Conservation (phyloP, 495 filamentous ascomycete species). For the Annulohypoxylon moriforme region DNA sequence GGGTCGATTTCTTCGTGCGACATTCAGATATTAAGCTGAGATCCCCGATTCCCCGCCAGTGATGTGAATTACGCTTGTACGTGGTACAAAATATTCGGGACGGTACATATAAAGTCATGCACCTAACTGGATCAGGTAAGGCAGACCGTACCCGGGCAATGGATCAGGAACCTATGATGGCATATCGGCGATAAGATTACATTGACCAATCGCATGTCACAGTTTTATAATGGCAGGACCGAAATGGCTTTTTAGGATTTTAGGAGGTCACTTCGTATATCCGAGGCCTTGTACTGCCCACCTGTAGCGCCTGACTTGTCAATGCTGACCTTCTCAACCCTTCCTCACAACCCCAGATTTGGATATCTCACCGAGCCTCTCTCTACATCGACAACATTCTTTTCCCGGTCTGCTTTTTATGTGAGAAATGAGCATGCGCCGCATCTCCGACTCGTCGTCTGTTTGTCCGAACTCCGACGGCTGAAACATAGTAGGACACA, state of each 20-base stretch:
- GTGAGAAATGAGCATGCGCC: background rate
- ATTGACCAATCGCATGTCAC: conserved; percentile 22
- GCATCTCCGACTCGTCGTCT: conserved; percentile 32
- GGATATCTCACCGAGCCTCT: conserved; percentile 10
- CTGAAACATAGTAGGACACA: background rate
- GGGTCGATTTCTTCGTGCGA: conserved; percentile 6
- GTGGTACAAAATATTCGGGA: background rate
- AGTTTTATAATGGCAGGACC: conserved; percentile 22
- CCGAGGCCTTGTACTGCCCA: conserved; percentile 17
- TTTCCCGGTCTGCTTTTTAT: conserved; percentile 3
- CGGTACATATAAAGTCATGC: background rate
- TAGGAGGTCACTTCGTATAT: conserved; percentile 30
- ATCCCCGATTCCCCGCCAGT: conserved; percentile 16
- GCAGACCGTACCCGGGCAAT: background rate
- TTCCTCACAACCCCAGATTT: background rate
- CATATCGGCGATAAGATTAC: conserved; percentile 41
- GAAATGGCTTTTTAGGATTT: conserved; percentile 4
- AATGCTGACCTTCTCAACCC: conserved; percentile 10
- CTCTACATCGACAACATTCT: conserved; percentile 1
- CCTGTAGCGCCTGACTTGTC: background rate
- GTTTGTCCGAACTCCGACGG: conserved; percentile 42
- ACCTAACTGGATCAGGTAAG: background rate
- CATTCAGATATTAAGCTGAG: background rate
- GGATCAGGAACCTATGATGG: conserved; percentile 5
- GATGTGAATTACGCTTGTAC: conserved; percentile 11